Conservation (phyloP, 495 filamentous ascomycete genomes). For the Emericellopsis terricola region DNA sequence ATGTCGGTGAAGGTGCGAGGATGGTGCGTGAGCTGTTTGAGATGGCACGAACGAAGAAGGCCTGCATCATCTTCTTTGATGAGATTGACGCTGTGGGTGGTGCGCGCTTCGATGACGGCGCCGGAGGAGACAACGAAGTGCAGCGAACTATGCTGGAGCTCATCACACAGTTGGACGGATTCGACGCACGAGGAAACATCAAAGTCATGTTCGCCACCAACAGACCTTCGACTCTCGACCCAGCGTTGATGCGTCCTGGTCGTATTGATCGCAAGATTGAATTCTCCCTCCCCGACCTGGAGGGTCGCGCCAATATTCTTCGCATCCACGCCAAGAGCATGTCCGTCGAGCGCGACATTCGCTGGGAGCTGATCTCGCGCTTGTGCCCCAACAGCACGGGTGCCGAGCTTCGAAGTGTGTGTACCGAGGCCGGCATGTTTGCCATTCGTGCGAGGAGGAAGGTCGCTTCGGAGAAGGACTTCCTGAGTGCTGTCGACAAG, state of each 20-base stretch:
- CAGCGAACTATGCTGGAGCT: constrained; percentile 97
- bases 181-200: constrained; percentile 95
- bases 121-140: constrained; percentile 97
- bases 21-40: constrained; percentile 99
- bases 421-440: constrained; percentile 99
- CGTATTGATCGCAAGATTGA: constrained; percentile 99
- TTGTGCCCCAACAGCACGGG: constrained; percentile 95
- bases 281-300: constrained; percentile 90
- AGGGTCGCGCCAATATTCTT: constrained; percentile 91
- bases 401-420: constrained; percentile 85
- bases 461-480: constrained; percentile 99
- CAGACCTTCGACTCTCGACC: constrained; percentile 86
- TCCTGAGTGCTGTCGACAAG: constrained; percentile 94
- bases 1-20: constrained; percentile 90
- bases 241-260: constrained; percentile 89
- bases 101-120: constrained; percentile 96
- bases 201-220: constrained; percentile 99
- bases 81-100: constrained; percentile 97
- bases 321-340: constrained; percentile 99
- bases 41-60: constrained; percentile 99
- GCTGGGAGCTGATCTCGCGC: constrained; percentile 94
- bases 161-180: constrained; percentile 95
- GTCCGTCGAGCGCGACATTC: constrained; percentile 95
- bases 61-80: constrained; percentile 99
- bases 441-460: constrained; percentile 91